Evolutionary conservation across 495 filamentous ascomycete species (phyloP).

Genomic region (Neurospora sublineolata): DNA sequence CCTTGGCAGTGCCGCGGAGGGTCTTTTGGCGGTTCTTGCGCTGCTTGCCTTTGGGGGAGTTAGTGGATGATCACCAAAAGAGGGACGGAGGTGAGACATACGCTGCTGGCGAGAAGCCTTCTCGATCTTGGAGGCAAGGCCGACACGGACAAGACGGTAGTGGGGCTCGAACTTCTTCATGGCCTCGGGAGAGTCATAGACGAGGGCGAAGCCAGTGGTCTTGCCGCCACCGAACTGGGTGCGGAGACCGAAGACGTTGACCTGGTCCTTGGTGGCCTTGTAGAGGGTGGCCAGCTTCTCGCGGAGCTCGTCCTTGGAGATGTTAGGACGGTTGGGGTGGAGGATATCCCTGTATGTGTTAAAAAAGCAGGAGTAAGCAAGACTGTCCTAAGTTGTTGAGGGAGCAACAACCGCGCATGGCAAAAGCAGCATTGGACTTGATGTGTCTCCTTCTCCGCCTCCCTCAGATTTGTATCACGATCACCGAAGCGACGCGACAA

Average conservation of each 20-base stretch:
- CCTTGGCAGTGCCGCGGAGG: constrained; percentile 89
- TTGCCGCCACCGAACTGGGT: constrained; percentile 99
- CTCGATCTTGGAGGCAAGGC: constrained; percentile 85
- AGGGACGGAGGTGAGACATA: constrained; percentile 44
- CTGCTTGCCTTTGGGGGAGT: constrained; percentile 76
- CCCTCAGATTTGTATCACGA: neutral
- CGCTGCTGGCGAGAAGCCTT: constrained; percentile 94
- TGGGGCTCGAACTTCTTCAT: constrained; percentile 99
- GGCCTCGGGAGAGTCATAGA: constrained; percentile 94
- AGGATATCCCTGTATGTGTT: constrained; percentile 74
- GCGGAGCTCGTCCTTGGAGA: constrained; percentile 97
- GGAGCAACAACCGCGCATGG: neutral
- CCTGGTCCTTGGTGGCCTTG: constrained; percentile 92
- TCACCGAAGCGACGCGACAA: neutral
- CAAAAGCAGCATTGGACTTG: neutral
- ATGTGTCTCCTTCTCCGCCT: neutral
- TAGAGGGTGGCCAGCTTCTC: constrained; percentile 88
- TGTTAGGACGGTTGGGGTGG: constrained; percentile 94
- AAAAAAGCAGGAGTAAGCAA: constrained; percentile 6
- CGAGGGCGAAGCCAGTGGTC: constrained; percentile 94
- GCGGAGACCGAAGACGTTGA: constrained; percentile 94
- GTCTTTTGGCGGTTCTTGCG: constrained; percentile 99
- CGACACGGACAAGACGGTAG: constrained; percentile 90
- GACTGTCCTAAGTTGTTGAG: neutral
- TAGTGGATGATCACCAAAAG: neutral